These are phyloP conservation scores for Periglandula ipomoeae DNA, from an alignment of 2,329 filamentous ascomycete species.

Conservation along the genomic window DNA sequence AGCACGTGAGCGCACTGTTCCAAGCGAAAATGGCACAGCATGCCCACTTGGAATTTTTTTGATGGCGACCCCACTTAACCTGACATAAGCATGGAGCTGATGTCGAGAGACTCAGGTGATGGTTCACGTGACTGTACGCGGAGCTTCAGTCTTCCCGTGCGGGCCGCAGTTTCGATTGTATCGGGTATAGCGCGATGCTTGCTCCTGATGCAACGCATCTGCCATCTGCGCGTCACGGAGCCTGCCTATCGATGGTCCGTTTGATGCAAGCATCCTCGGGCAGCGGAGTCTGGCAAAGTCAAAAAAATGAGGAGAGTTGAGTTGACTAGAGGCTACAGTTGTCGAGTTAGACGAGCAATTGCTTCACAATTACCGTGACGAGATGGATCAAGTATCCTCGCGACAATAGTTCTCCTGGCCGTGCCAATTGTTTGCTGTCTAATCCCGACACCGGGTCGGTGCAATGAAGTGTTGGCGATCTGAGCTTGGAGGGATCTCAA, in stretches of 20 bases:
- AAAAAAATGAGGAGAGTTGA: no score
- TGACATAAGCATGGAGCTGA: no score
- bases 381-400: no score
- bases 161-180: neutral
- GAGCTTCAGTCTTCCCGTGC: slow-evolving; percentile 2
- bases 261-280: neutral
- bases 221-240: neutral
- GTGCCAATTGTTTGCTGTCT: no score
- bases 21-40: slow-evolving; percentile 12
- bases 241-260: no score
- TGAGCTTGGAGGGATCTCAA: neutral
- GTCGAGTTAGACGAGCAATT: no score
- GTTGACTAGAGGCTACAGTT: no score
- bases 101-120: slow-evolving; percentile 7
- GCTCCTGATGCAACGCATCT: neutral
- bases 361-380: no score
- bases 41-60: neutral
- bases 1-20: slow-evolving; percentile 26
- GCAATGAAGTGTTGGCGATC: neutral
- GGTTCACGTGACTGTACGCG: slow-evolving; percentile 1
- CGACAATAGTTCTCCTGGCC: no score
- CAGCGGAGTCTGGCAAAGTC: neutral
- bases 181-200: neutral
- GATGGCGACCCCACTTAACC: neutral
- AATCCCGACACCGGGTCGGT: neutral